These are phyloP conservation scores for Gastrolobium bilobum DNA, from an alignment of 306 rosid species.

Conservation along the genomic window DNA sequence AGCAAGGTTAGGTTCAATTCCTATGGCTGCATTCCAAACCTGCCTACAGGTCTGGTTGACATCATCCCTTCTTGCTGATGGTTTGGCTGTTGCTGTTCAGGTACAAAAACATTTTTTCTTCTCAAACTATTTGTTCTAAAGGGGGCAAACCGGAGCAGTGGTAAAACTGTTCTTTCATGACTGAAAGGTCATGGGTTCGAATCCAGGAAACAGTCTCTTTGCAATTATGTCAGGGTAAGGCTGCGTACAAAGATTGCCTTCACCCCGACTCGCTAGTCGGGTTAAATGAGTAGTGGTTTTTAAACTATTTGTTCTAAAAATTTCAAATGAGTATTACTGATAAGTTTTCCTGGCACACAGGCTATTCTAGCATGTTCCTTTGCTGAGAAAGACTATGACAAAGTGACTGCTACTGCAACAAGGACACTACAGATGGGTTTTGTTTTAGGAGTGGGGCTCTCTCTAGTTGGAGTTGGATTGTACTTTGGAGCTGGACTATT, in stretches of 20 bases:
- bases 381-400: constrained; percentile 79
- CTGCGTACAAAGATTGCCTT: no score
- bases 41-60: constrained; percentile 86
- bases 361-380: constrained; percentile 91
- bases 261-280: no score
- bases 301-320: no score
- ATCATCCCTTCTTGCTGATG: constrained; percentile 80
- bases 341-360: constrained; percentile 44
- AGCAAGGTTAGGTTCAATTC: no score
- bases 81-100: constrained; percentile 82
- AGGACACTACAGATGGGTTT: constrained; percentile 81
- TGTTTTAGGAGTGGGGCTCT: constrained; percentile 79
- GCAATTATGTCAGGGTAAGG: no score
- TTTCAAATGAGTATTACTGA: no score
- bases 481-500: constrained; percentile 86
- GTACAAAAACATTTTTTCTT: constrained; percentile 33
- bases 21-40: constrained; percentile 70
- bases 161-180: no score
- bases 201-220: no score
- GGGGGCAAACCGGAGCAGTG: no score
- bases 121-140: no score
- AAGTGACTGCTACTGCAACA: constrained; percentile 68
- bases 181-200: no score
- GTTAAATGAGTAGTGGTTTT: no score
- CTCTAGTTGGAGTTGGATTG: constrained; percentile 83